phyloP scores from a whole-genome alignment of 306 rosid species.

The Erythrophleum fordii region DNA sequence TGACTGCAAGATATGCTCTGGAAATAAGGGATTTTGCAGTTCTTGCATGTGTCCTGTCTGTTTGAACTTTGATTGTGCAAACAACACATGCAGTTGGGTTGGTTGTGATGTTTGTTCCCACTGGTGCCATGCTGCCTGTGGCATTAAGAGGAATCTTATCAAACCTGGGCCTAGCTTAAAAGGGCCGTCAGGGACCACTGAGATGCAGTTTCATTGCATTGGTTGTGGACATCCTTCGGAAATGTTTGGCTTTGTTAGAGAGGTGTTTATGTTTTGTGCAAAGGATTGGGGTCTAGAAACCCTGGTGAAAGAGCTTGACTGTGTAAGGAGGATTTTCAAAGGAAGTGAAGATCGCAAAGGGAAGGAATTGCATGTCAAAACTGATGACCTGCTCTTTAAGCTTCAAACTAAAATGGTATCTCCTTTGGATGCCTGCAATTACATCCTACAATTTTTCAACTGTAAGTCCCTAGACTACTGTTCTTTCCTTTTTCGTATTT shows the following conservation, averaged over 20 bases:
- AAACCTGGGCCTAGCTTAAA: conserved; percentile 93
- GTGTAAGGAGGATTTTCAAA: conserved; percentile 83
- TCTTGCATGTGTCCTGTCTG: conserved; percentile 97
- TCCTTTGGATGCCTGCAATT: conserved; percentile 87
- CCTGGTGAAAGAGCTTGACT: conserved; percentile 85
- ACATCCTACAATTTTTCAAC: conserved; percentile 78
- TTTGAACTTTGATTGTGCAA: conserved; percentile 95
- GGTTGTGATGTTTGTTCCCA: conserved; percentile 98
- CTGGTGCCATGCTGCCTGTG: conserved; percentile 99
- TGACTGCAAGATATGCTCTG: conserved; percentile 92
- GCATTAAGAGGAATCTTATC: conserved; percentile 80
- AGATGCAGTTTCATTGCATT: conserved; percentile 95
- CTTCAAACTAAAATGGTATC: conserved; percentile 70
- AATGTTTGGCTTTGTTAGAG: conserved; percentile 98
- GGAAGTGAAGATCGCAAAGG: conserved; percentile 91
- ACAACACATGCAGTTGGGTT: conserved; percentile 94
- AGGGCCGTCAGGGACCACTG: conserved; percentile 83
- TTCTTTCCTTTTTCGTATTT: conserved; percentile 2
- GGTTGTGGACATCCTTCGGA: conserved; percentile 93
- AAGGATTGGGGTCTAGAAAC: conserved; percentile 93
- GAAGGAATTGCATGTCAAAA: conserved; percentile 76
- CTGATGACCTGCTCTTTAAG: conserved; percentile 71
- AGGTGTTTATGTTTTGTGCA: conserved; percentile 84
- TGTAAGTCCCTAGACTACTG: conserved; percentile 59
- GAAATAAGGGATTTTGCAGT: conserved; percentile 86